Evolutionary conservation across 169 alveolate species (phyloP), one percentile per base, ranked within the genome.

Genomic region (Eimeria maxima): DNA sequence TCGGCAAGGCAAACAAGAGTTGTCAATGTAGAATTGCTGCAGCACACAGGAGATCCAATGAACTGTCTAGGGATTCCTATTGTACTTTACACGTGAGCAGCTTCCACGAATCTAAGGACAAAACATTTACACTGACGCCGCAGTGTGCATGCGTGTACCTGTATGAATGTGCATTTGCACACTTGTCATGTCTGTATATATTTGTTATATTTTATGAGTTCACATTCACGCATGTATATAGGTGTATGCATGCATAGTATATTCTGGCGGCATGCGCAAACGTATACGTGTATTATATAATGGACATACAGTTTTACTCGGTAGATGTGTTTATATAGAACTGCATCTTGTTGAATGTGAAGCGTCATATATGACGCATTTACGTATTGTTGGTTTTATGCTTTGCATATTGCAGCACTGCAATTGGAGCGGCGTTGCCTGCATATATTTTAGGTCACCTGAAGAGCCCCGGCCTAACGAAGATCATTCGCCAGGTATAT

Each of bases 81-180:
- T 53, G 91, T 83, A 1, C 91, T 83, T 22, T 83, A 83, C 74
- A 83, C 91, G 91, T 83, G 74, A 83, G 91, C 38, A 33, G 1
- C 38, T 33, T 0, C 38, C 38, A 33, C 38, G 38, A 33, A 0
- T 1, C 0, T 33, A 2, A 20, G 8, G 10, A 4, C 11, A 53
- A 73, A 6, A 81, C 69, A 8, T 24, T 7, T 24, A 0, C 0
- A 16, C 18, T 24, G 69, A 60, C 2, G 69, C 69, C 1, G 20
- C 69, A 13, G 0, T 60, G 20, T 60, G 27, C 69, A 60, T 60
- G 10, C 60, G 16, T 7, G 10, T 53, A 11, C 16, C 16, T 53
- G 16, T 11, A 7, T 53, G 10, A 7, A 0, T 14, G 60, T 53
- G 10, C 60, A 53, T 53, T 14, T 53, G 0, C 10, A 2, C 20